Evolutionary conservation across 345 rosid genomes (phyloP), one percentile per base, ranked within the genome.

Genomic region (Salix suchowensis): DNA sequence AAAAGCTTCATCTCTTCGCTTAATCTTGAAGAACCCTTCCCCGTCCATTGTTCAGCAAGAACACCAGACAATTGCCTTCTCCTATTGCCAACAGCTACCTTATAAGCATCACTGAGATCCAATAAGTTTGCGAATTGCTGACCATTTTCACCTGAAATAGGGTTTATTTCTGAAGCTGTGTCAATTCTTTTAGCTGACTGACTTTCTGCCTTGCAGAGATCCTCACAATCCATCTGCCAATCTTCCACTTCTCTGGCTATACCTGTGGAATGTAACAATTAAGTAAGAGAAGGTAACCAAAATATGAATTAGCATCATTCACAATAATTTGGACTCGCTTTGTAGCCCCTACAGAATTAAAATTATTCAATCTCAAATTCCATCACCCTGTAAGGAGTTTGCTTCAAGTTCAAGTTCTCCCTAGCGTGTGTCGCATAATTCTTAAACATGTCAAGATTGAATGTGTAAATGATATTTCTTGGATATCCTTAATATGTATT

Each of bases 21-120:
- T 70, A 87, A 74, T 84, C 86, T 88, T 67, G 96, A 88, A 79
- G 94, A 87, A 78, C 91, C 98, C 81, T 89, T 93, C 48, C 80
- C 88, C 65, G 73, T 77, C 92, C 92, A 87, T 71, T 88, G 89
- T 74, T 92, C 97, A 13, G 88, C 85, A 79, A 87, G 87, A 75
- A 81, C 80, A 42, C 86, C 87, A 54, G 94, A 84, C 66, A 86
- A 79, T 10, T 89, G 92, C 60, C 87, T 89, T 70, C 87, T 89
- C 70, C 84, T 88, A 68, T 79, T 90, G 62, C 90, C 87, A 62
- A 89, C 85, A 61, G 91, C 91, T 68, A 87, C 79, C 85, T 87
- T 93, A 83, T 93, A 96, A 75, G 99, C 97, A 80, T 90, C 98
- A 4, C 91, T 81, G 64, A 93, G 97, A 80, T 96, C 92, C 83